Percentiles rank a stretch among this genome's conserved stretches.
Evolutionary conservation across 1,284 basidiomycete genomes (phyloP).

Genomic region (Trametes versicolor): DNA sequence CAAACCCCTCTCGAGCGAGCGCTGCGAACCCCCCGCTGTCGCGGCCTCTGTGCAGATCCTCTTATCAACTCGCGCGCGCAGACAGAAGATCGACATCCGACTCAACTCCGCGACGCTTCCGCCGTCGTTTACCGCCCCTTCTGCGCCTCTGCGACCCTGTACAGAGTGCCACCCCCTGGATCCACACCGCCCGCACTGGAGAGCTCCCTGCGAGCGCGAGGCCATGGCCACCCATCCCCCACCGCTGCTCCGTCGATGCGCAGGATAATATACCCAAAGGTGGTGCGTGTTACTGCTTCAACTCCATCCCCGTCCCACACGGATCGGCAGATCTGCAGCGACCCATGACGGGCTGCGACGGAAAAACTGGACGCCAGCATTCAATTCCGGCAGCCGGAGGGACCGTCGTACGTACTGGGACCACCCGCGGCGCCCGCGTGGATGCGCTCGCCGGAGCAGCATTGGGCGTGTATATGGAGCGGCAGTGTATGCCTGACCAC

Average conservation of each 20-base stretch:
- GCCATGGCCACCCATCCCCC: not conserved
- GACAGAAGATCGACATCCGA: slow-evolving; percentile 19
- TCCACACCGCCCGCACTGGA: slow-evolving; percentile 3
- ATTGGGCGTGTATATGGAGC: slow-evolving; percentile 11
- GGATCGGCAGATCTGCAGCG: slow-evolving; percentile 21
- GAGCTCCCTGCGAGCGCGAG: not conserved
- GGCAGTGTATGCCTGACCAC: slow-evolving; percentile 2
- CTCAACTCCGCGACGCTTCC: slow-evolving; percentile 29
- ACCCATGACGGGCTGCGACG: slow-evolving; percentile 24
- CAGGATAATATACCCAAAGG: slow-evolving; percentile 10
- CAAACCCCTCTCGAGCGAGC: not conserved
- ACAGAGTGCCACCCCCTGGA: not conserved
- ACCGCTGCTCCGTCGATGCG: not conserved
- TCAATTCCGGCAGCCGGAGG: slow-evolving; percentile 7
- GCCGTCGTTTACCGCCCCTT: slow-evolving; percentile 6
- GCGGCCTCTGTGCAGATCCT: slow-evolving; percentile 6
- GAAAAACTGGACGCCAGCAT: slow-evolving; percentile 5
- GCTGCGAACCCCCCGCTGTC: slow-evolving; percentile 2
- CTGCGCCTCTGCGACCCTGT: not conserved
- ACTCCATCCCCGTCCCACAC: slow-evolving; percentile 5
- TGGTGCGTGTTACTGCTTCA: slow-evolving; percentile 12
- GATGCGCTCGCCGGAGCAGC: slow-evolving; percentile 3
- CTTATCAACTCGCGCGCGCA: slow-evolving; percentile 14
- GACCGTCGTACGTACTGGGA: slow-evolving; percentile 9
- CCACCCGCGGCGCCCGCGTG: not conserved